These are phyloP conservation scores for Raffaelea arxii DNA, from an alignment of 2,329 filamentous ascomycete genomes.

Conservation along the genomic window DNA sequence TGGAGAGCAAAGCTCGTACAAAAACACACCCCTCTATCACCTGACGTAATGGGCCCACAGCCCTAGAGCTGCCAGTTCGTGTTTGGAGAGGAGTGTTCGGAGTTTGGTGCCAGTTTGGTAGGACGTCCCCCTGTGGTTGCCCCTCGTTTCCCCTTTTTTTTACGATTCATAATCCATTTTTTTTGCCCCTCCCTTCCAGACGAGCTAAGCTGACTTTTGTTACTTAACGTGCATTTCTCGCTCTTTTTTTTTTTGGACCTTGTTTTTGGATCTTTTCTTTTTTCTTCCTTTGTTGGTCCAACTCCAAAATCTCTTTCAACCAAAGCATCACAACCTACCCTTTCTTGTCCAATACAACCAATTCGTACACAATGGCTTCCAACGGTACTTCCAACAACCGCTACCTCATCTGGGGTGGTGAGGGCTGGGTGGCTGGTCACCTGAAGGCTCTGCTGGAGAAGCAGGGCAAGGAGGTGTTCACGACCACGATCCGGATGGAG, in stretches of 20 bases:
- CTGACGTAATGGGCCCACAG: too few relatives aligned
- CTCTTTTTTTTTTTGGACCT: too few relatives aligned
- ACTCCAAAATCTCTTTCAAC: neutral
- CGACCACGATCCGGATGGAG: constrained; percentile 57
- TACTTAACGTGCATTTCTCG: neutral
- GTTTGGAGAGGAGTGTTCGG: too few relatives aligned
- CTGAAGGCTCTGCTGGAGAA: constrained; percentile 47
- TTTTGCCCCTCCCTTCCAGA: neutral
- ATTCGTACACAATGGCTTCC: constrained; percentile 10
- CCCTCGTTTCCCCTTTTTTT: constrained; percentile 18
- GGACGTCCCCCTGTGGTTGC: constrained; percentile 2
- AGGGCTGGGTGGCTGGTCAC: constrained; percentile 54
- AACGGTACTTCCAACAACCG: constrained; percentile 22
- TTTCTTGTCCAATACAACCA: too few relatives aligned
- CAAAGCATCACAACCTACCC: too few relatives aligned
- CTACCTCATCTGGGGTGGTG: constrained; percentile 56
- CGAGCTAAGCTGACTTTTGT: too few relatives aligned
- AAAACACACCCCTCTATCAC: too few relatives aligned
- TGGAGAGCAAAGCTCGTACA: too few relatives aligned
- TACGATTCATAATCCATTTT: constrained; percentile 4
- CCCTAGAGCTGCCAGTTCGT: too few relatives aligned
- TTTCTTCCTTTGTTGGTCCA: neutral
- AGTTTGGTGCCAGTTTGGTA: too few relatives aligned
- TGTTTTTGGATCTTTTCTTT: neutral
- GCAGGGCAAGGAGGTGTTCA: constrained; percentile 51